Conservation (phyloP, 148 eudicot species). For the Rhododendron ferrugineum region DNA sequence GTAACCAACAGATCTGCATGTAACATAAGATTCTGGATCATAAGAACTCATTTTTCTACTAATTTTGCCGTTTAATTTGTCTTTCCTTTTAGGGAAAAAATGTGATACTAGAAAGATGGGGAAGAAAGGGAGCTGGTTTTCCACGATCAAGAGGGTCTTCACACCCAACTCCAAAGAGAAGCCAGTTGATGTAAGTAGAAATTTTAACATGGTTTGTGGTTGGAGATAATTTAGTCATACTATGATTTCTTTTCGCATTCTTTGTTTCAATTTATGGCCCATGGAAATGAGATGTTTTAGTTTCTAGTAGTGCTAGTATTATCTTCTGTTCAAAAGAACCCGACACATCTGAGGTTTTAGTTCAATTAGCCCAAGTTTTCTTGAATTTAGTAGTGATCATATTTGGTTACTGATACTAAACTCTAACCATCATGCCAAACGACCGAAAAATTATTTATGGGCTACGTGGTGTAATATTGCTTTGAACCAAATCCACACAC, state of each 20-base stretch:
- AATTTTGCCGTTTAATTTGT: not conserved
- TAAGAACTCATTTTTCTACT: not conserved
- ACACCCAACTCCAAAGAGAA: slow-evolving; percentile 72
- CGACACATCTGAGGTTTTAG: not conserved
- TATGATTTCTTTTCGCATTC: not conserved
- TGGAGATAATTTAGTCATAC: not conserved
- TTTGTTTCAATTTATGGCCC: not conserved
- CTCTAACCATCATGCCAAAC: not conserved
- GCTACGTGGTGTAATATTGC: not conserved
- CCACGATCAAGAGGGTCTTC: slow-evolving; percentile 87
- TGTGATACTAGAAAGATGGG: slow-evolving; percentile 85
- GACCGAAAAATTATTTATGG: not conserved
- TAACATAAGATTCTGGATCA: not conserved
- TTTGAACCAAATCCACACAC: not conserved
- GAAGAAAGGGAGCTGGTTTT: slow-evolving; percentile 97
- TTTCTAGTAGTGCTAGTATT: not conserved
- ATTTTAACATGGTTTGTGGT: not conserved
- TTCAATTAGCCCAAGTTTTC: not conserved
- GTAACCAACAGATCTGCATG: not conserved
- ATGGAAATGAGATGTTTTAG: not conserved
- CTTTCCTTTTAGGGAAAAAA: slow-evolving; percentile 20
- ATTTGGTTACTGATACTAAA: not conserved
- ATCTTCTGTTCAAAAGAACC: not conserved
- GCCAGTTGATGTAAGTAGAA: slow-evolving; percentile 51
- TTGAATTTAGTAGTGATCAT: no score